These are phyloP conservation scores for Cyberlindnera mississippiensis DNA, from an alignment of 805 yeast species.

Conservation along the genomic window DNA sequence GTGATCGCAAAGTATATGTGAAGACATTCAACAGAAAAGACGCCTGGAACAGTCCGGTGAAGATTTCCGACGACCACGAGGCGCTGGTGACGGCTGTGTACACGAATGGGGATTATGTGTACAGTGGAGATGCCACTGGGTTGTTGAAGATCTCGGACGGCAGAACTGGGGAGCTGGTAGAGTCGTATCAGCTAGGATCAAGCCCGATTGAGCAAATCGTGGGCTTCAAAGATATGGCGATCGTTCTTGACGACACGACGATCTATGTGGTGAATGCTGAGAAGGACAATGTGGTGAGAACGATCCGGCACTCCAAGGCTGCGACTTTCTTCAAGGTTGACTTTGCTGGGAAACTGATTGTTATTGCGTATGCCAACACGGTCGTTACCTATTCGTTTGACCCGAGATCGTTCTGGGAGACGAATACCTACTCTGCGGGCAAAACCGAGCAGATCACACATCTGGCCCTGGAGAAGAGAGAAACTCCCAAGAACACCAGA, in stretches of 20 bases:
- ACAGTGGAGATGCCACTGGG: constrained; percentile 24
- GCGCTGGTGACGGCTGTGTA: constrained; percentile 16
- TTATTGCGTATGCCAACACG: constrained; percentile 8
- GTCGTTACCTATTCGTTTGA: constrained; percentile 16
- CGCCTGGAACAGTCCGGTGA: constrained; percentile 11
- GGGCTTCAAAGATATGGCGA: constrained; percentile 9
- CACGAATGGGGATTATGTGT: constrained; percentile 17
- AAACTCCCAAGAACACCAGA: constrained; percentile 1
- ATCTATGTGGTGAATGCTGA: constrained; percentile 10
- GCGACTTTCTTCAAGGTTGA: constrained; percentile 23
- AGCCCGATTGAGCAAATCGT: constrained; percentile 9
- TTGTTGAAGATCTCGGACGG: constrained; percentile 17
- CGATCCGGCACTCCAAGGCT: constrained; percentile 4
- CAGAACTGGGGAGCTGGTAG: constrained; percentile 9
- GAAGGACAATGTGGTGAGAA: background rate
- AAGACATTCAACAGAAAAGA: constrained; percentile 18
- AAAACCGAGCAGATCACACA: constrained; percentile 10
- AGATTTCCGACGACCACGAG: constrained; percentile 10
- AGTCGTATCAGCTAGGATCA: constrained; percentile 8
- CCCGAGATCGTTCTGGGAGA: constrained; percentile 12
- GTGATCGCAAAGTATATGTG: constrained; percentile 17
- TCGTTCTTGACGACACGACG: constrained; percentile 10
- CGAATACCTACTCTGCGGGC: constrained; percentile 1
- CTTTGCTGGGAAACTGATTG: constrained; percentile 19
- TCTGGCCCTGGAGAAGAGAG: constrained; percentile 19